Conservation (phyloP, 2,329 filamentous ascomycete genomes). For the Stachybotrys echinatus region DNA sequence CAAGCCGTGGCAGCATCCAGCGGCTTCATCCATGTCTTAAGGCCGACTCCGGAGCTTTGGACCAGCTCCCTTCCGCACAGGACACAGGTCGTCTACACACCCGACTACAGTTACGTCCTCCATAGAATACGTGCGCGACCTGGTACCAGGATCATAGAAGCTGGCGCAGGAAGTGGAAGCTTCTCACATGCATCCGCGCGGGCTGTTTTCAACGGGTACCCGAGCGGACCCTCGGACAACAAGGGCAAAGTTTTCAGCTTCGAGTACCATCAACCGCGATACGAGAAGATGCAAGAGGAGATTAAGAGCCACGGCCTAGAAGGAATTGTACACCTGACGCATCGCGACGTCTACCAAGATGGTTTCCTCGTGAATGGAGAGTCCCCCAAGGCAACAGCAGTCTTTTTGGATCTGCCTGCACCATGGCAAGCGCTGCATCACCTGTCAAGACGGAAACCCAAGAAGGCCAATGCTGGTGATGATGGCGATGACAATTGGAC, state of each 20-base stretch:
- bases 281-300: slow-evolving; percentile 63
- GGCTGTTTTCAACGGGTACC: slow-evolving; percentile 70
- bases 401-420: slow-evolving; percentile 77
- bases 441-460: slow-evolving; percentile 49
- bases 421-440: slow-evolving; percentile 77
- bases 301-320: slow-evolving; percentile 62
- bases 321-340: slow-evolving; percentile 63
- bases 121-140: slow-evolving; percentile 71
- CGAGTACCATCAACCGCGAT: slow-evolving; percentile 73
- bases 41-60: slow-evolving; percentile 78
- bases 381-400: slow-evolving; percentile 60
- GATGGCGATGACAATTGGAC: slow-evolving; percentile 31
- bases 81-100: slow-evolving; percentile 82
- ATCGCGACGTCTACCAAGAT: slow-evolving; percentile 72
- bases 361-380: slow-evolving; percentile 61
- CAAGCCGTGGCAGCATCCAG: slow-evolving; percentile 50
- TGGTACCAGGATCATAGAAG: slow-evolving; percentile 70
- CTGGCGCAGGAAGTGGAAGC: slow-evolving; percentile 75
- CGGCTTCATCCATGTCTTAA: slow-evolving; percentile 74
- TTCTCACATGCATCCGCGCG: slow-evolving; percentile 76
- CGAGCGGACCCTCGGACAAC: slow-evolving; percentile 34
- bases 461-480: slow-evolving; percentile 17
- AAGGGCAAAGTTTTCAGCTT: slow-evolving; percentile 75
- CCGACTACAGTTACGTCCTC: slow-evolving; percentile 80
- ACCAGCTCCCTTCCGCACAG: slow-evolving; percentile 74